Percentiles rank a stretch among this genome's conserved stretches.
Conservation (phyloP, 371 early-diverging fungal genomes). For the Actinomucor elegans region DNA sequence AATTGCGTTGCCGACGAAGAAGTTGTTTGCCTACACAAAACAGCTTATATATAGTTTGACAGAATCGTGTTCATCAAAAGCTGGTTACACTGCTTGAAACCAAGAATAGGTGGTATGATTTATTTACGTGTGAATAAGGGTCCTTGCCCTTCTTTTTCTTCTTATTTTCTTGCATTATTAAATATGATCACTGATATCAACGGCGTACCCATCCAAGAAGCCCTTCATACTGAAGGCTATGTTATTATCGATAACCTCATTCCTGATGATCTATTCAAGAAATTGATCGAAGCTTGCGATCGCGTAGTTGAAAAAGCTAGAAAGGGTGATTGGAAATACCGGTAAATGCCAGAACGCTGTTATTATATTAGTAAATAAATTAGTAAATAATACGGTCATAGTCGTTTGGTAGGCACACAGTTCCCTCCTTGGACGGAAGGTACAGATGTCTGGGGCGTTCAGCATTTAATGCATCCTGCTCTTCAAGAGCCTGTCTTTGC, state of each 20-base stretch:
- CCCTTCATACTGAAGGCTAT: conserved; percentile 44
- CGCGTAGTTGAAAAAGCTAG: conserved; percentile 49
- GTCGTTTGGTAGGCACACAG: conserved; percentile 55
- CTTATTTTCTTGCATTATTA: not conserved
- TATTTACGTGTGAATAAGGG: not conserved
- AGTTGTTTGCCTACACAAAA: no score
- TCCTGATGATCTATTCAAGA: conserved; percentile 31
- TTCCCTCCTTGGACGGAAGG: conserved; percentile 62
- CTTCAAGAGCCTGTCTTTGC: conserved; percentile 50
- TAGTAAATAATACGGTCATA: no score
- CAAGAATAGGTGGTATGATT: conserved; percentile 4
- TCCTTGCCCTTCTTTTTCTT: not conserved
- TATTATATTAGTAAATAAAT: no score
- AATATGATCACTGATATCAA: conserved; percentile 43
- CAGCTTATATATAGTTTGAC: no score
- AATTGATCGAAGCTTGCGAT: conserved; percentile 48
- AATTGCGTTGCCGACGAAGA: no score
- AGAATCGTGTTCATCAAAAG: no score
- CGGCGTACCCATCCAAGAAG: conserved; percentile 40
- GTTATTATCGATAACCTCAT: conserved; percentile 55
- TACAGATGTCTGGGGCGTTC: conserved; percentile 60
- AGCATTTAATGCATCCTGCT: conserved; percentile 52
- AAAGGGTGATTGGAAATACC: conserved; percentile 50
- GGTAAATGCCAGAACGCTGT: conserved; percentile 21
- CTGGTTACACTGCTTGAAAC: no score